phyloP scores from a whole-genome alignment of 2,329 filamentous ascomycete species.

The Ceratocystis harringtonii region DNA sequence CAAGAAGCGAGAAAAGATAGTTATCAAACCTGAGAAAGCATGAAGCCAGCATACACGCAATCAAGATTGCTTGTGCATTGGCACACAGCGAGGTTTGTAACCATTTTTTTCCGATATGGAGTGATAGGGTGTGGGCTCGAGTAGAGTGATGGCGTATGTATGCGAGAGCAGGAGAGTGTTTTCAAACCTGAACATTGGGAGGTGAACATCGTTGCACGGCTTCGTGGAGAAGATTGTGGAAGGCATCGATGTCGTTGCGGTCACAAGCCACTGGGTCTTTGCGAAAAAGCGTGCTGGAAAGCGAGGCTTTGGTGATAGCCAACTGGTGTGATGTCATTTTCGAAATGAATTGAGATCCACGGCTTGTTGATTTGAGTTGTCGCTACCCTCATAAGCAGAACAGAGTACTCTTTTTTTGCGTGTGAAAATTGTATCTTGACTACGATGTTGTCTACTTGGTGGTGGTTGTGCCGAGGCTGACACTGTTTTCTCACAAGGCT shows the following conservation, averaged over 20 bases:
- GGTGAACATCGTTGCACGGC: slow-evolving; percentile 58
- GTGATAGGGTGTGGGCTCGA: neutral
- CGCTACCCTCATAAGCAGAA: neutral
- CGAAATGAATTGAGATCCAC: neutral
- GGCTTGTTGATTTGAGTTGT: neutral
- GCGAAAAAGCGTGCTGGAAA: slow-evolving; percentile 57
- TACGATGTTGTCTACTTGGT: neutral
- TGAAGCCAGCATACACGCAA: slow-evolving; percentile 1
- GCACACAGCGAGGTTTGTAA: neutral
- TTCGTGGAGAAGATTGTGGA: slow-evolving; percentile 50
- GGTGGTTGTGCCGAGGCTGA: neutral
- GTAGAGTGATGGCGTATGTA: slow-evolving; percentile 13
- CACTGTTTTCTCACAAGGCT: slow-evolving; percentile 1
- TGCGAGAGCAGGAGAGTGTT: slow-evolving; percentile 22
- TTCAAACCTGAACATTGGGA: slow-evolving; percentile 78
- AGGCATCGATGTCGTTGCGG: slow-evolving; percentile 53
- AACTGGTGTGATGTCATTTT: slow-evolving; percentile 44
- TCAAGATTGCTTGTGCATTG: slow-evolving; percentile 5
- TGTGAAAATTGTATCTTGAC: neutral
- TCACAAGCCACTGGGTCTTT: slow-evolving; percentile 56
- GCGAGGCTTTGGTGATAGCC: slow-evolving; percentile 65
- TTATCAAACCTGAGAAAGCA: slow-evolving; percentile 18
- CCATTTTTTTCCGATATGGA: neutral
- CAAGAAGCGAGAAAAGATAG: slow-evolving; percentile 18
- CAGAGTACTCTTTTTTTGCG: neutral